phyloP scores from a whole-genome alignment of 2,329 filamentous ascomycete species.

The Colletotrichum graminicola region DNA sequence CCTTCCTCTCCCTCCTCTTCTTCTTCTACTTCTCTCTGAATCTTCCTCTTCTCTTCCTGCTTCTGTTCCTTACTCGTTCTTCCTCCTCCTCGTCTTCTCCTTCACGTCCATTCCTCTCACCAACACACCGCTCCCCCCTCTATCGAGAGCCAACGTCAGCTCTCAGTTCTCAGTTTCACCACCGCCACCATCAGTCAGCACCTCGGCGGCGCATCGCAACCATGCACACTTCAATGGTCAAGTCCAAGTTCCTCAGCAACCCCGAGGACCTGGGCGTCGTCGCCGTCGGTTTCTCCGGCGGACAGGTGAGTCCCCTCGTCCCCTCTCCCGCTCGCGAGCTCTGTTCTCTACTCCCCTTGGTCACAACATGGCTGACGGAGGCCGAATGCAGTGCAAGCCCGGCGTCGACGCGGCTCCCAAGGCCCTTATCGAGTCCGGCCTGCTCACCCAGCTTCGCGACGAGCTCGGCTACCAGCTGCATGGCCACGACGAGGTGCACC shows the following conservation, averaged over 20 bases:
- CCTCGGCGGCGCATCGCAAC: slow-evolving; percentile 29
- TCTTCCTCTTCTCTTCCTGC: background rate
- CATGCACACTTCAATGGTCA: slow-evolving; percentile 67
- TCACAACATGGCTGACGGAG: slow-evolving; percentile 28
- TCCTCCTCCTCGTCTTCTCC: background rate
- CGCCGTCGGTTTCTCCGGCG: slow-evolving; percentile 95
- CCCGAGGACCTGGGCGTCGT: slow-evolving; percentile 89
- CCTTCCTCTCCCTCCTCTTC: too few species aligned
- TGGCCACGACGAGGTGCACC: slow-evolving; percentile 85
- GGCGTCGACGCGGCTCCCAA: slow-evolving; percentile 93
- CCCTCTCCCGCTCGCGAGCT: slow-evolving; percentile 6
- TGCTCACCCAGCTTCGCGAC: slow-evolving; percentile 83
- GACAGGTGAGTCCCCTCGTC: slow-evolving; percentile 75
- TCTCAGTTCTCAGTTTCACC: background rate
- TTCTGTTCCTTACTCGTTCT: background rate
- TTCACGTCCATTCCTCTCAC: background rate
- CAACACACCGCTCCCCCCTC: background rate
- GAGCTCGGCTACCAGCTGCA: slow-evolving; percentile 91
- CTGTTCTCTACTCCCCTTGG: background rate
- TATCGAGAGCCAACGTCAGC: slow-evolving; percentile 15
- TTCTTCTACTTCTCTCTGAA: too few species aligned
- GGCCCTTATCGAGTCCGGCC: slow-evolving; percentile 88
- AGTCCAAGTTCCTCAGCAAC: slow-evolving; percentile 82
- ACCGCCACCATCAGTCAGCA: background rate
- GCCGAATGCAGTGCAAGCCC: slow-evolving; percentile 76